phyloP scores from a whole-genome alignment of 108 stramenopile genomes.

The Fragilariopsis cylindrus region DNA sequence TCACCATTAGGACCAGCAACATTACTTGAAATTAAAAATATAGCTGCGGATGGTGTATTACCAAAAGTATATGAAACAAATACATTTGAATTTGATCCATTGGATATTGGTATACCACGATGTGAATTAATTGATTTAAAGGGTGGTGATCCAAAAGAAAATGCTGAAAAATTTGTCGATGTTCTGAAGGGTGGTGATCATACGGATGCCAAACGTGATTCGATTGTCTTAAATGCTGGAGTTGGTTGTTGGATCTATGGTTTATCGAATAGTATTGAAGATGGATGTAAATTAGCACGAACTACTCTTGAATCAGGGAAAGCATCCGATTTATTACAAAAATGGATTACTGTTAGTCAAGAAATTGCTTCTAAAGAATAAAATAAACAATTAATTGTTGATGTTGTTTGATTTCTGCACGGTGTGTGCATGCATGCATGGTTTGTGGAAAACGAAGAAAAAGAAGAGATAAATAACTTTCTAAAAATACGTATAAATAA shows the following conservation, averaged over 20 bases:
- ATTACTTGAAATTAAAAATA: constrained; percentile 88
- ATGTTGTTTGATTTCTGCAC: too few species aligned
- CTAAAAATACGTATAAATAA: background rate
- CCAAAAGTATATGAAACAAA: constrained; percentile 67
- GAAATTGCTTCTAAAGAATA: constrained; percentile 44
- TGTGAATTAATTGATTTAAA: constrained; percentile 91
- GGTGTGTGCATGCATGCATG: background rate
- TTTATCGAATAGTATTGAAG: constrained; percentile 79
- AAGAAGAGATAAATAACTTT: background rate
- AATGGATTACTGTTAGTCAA: constrained; percentile 77
- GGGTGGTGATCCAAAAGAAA: constrained; percentile 94
- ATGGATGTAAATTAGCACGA: constrained; percentile 84
- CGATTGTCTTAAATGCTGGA: constrained; percentile 97
- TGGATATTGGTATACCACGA: constrained; percentile 76
- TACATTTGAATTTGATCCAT: constrained; percentile 86
- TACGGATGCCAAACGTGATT: constrained; percentile 91
- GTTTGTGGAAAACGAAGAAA: background rate
- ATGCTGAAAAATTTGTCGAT: constrained; percentile 86
- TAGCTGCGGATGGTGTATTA: constrained; percentile 64
- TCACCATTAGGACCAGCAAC: constrained; percentile 93
- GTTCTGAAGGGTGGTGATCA: constrained; percentile 88
- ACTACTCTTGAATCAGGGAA: constrained; percentile 77
- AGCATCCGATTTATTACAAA: constrained; percentile 63
- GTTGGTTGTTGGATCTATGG: constrained; percentile 97
- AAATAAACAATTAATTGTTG: too few species aligned